Evolutionary conservation across 768 basidiomycete species (phyloP).

Genomic region (Russula vinacea): DNA sequence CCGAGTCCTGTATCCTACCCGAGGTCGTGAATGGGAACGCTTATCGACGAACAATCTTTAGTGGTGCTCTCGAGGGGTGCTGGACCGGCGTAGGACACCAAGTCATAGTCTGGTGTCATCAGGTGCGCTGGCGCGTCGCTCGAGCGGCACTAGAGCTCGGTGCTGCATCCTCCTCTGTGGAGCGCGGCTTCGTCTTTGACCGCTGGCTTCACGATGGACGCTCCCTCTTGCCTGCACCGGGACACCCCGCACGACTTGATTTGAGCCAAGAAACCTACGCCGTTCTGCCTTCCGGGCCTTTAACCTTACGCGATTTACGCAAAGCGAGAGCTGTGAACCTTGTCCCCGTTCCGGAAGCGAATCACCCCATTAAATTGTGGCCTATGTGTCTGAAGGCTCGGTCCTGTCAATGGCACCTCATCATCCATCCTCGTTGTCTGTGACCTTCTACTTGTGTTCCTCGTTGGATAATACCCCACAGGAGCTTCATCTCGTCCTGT

Average conservation of each 20-base stretch:
- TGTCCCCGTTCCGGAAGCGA: conserved; percentile 42
- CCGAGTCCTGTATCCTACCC: conserved; percentile 78
- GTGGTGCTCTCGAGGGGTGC: conserved; percentile 81
- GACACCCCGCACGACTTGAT: conserved; percentile 5
- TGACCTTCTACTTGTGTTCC: conserved; percentile 49
- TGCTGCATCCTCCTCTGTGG: conserved; percentile 32
- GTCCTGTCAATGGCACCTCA: conserved; percentile 52
- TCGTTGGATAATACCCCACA: conserved; percentile 13
- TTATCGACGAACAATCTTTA: conserved; percentile 70
- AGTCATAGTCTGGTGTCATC: conserved; percentile 99
- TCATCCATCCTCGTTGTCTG: conserved; percentile 44
- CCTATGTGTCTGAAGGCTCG: conserved; percentile 62
- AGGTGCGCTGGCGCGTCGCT: conserved; percentile 87
- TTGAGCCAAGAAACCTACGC: conserved; percentile 34
- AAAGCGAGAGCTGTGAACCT: conserved; percentile 47
- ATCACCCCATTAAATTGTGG: conserved; percentile 40
- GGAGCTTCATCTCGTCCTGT: conserved; percentile 9
- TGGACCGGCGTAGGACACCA: conserved; percentile 96
- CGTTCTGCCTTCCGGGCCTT: conserved; percentile 39
- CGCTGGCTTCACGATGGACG: conserved; percentile 69
- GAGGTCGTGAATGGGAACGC: conserved; percentile 23
- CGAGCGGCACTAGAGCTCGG: conserved; percentile 71
- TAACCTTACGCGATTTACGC: conserved; percentile 47
- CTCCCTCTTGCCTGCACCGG: conserved; percentile 37
- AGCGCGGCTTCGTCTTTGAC: conserved; percentile 47